Percentiles rank a stretch among this genome's conserved stretches.
These are phyloP conservation scores for Zasmidium cellare DNA, from an alignment of 2,329 filamentous ascomycete species.

Conservation along the genomic window DNA sequence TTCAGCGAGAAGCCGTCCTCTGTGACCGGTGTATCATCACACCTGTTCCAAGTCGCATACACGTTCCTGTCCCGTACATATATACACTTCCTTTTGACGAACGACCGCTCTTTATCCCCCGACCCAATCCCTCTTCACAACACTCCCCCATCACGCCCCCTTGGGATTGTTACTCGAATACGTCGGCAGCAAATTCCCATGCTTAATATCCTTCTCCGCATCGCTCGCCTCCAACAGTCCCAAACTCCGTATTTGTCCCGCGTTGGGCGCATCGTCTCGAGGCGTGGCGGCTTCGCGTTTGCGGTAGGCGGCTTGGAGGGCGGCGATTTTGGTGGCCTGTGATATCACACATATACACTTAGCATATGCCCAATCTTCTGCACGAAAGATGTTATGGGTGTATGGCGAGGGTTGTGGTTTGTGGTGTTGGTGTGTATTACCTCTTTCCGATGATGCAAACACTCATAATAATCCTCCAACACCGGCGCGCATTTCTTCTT, in stretches of 20 bases:
- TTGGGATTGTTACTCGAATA: constrained; percentile 27
- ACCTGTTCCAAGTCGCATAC: not conserved
- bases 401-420: not conserved
- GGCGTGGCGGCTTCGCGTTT: constrained; percentile 73
- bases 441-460: constrained; percentile 98
- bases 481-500: constrained; percentile 84
- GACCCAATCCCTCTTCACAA: not conserved
- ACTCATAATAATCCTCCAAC: constrained; percentile 98
- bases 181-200: constrained; percentile 43
- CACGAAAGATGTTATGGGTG: not conserved
- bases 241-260: constrained; percentile 82
- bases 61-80: constrained; percentile 5
- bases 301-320: constrained; percentile 81
- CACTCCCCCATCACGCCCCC: constrained; percentile 3
- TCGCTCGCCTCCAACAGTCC: constrained; percentile 77
- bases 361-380: too few relatives aligned
- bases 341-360: too few relatives aligned
- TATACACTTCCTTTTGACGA: too few relatives aligned
- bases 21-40: not conserved
- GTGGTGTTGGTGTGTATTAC: constrained; percentile 54
- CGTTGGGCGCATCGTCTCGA: constrained; percentile 77
- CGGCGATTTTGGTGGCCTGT: constrained; percentile 74
- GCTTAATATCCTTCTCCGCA: constrained; percentile 63
- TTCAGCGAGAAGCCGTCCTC: too few relatives aligned
- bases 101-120: not conserved